Evolutionary conservation across 2,329 filamentous ascomycete species (phyloP).

Genomic region (Penicillium griseofulvum): DNA sequence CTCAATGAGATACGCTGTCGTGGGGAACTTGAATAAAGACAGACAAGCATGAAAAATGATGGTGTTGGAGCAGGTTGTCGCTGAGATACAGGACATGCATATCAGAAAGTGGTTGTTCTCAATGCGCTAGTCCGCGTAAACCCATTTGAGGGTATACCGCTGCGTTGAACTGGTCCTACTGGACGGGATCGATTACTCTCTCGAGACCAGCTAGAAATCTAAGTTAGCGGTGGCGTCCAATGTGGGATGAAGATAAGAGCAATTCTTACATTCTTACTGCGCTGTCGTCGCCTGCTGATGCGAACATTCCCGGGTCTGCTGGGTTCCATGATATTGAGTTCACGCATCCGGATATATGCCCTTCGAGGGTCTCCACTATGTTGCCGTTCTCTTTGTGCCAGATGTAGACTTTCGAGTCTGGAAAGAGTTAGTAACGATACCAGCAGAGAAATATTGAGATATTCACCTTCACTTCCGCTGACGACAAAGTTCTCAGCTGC

Average conservation of each 20-base stretch:
- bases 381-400: slow-evolving; percentile 85
- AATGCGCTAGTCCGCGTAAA: slow-evolving; percentile 43
- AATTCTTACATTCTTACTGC: slow-evolving; percentile 76
- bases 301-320: slow-evolving; percentile 75
- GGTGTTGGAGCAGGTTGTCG: background rate
- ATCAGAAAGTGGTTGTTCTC: slow-evolving; percentile 38
- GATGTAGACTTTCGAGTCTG: slow-evolving; percentile 72
- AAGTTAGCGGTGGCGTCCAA: background rate
- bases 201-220: slow-evolving; percentile 34
- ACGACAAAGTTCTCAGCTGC: slow-evolving; percentile 89
- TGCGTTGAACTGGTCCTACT: slow-evolving; percentile 26
- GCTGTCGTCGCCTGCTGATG: slow-evolving; percentile 84
- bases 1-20: background rate
- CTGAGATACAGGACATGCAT: background rate
- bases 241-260: background rate
- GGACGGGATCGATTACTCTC: slow-evolving; percentile 30
- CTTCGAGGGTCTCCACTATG: slow-evolving; percentile 71
- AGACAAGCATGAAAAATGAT: background rate
- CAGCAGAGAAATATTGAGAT: background rate
- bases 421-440: slow-evolving; percentile 20
- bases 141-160: slow-evolving; percentile 33
- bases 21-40: background rate
- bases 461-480: slow-evolving; percentile 81
- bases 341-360: slow-evolving; percentile 71
- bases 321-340: slow-evolving; percentile 92